Percentiles rank a stretch among this genome's conserved stretches.
These are phyloP conservation scores for Penicillium sclerotiorum DNA, from an alignment of 2,329 filamentous ascomycete species.

Conservation along the genomic window DNA sequence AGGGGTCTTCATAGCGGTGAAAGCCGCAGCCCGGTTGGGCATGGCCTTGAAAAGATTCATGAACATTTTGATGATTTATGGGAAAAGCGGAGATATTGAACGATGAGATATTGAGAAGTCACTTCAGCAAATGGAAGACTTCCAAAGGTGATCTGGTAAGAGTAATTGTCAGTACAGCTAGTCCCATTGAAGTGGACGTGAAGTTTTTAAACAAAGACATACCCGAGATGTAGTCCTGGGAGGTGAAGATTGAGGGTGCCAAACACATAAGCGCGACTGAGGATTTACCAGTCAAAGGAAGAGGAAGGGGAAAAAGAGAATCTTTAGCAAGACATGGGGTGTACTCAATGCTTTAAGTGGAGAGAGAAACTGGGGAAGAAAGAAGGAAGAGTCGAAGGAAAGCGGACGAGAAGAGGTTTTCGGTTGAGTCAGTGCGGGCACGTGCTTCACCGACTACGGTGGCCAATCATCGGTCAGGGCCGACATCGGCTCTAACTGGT, in stretches of 20 bases:
- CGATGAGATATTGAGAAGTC: conserved; percentile 24
- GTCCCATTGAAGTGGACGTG: conserved; percentile 6
- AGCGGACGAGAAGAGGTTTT: conserved; percentile 21
- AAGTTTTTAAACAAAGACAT: conserved; percentile 28
- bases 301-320: conserved; percentile 13
- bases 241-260: conserved; percentile 82
- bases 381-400: conserved; percentile 13
- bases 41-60: conserved; percentile 57
- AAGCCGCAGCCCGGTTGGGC: conserved; percentile 50
- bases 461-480: conserved; percentile 37
- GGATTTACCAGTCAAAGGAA: conserved; percentile 39
- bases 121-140: conserved; percentile 61
- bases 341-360: conserved; percentile 6
- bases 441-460: conserved; percentile 33
- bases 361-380: conserved; percentile 17
- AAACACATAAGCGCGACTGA: conserved; percentile 78
- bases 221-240: conserved; percentile 74
- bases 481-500: conserved; percentile 19
- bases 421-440: conserved; percentile 26
- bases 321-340: conserved; percentile 34
- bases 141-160: conserved; percentile 65
- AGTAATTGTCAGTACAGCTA: conserved; percentile 21
- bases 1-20: conserved; percentile 42
- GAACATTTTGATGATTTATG: conserved; percentile 51
- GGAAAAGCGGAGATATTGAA: conserved; percentile 20